Evolutionary conservation across 1,139 yeast genomes (phyloP), one percentile per base, ranked within the genome.

Genomic region (Pichia sp.): DNA sequence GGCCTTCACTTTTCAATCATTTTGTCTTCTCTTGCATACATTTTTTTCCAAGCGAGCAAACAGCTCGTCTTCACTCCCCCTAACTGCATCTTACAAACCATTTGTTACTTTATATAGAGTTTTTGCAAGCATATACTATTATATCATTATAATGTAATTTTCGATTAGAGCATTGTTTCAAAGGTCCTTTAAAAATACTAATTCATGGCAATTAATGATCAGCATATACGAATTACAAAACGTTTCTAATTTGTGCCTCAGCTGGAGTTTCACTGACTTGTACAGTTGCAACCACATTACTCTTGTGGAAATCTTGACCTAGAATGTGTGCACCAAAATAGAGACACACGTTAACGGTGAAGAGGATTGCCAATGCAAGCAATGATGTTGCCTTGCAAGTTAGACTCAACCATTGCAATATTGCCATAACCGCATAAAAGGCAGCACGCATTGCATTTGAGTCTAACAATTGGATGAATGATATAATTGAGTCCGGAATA

Each of bases 331-430:
- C 97, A 46, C 86, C 65, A 1, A 72, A 77, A 56, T 91, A 91
- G 53, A 83, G 81, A 10, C 68, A 55, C 30, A 86, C 67, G 25
- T 91, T 71, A 25, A 86, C 51, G 3, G 88, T 72, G 60, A 83
- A 72, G 42, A 88, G 69, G 11, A 82, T 67, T 11, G 98, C 99
- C 26, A 84, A 77, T 0, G 83, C 95, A 39, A 91, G 60, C 56
- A 91, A 70, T 39, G 94, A 80, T 6, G 97, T 86, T n/a, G 78
- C 77, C 64, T 69, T 72, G 33, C 79, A 62, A 18, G 78, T 71
- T 43, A 85, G 63, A 11, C 94, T 80, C 38, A 86, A 70, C 77
- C 84, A 91, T 61, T 91, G 97, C 34, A 91, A 70, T 6, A 72
- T 74, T 12, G 94, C 91, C 80, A 80, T 82, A 3, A 59, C 53